Evolutionary conservation across 2,329 filamentous ascomycete genomes (phyloP).

Genomic region (Cladophialophora bantiana): DNA sequence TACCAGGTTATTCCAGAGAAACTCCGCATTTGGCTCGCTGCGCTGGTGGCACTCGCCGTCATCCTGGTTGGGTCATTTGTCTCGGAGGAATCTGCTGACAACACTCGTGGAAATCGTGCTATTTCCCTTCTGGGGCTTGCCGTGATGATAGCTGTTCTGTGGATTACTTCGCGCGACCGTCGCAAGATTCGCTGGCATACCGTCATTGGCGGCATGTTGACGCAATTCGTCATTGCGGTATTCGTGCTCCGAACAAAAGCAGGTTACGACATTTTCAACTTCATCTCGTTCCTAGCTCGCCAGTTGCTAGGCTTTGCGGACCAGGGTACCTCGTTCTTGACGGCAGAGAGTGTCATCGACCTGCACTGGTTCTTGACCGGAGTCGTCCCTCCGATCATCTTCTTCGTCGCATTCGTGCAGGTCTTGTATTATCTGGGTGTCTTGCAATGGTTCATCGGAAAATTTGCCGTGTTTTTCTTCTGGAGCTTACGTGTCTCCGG

Average conservation of each 20-base stretch:
- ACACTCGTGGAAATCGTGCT: constrained; percentile 79
- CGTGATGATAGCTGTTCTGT: constrained; percentile 73
- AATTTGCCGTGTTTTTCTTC: constrained; percentile 91
- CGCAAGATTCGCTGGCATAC: constrained; percentile 71
- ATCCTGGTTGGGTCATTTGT: constrained; percentile 81
- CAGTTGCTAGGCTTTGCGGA: constrained; percentile 77
- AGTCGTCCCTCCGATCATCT: constrained; percentile 91
- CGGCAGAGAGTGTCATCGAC: constrained; percentile 54
- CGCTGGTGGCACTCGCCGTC: constrained; percentile 68
- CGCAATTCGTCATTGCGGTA: constrained; percentile 85
- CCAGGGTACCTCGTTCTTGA: constrained; percentile 77
- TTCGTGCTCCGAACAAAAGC: constrained; percentile 83
- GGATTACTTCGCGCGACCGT: constrained; percentile 73
- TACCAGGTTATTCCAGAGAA: constrained; percentile 71
- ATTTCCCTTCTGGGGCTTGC: constrained; percentile 79
- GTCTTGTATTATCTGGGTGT: constrained; percentile 81
- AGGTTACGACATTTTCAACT: constrained; percentile 90
- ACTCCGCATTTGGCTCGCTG: constrained; percentile 69
- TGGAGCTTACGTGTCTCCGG: constrained; percentile 87
- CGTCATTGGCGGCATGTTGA: constrained; percentile 85
- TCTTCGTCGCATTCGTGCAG: constrained; percentile 93
- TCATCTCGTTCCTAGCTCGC: constrained; percentile 77
- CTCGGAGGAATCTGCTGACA: constrained; percentile 73
- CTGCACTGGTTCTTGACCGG: constrained; percentile 73
- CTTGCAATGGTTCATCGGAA: constrained; percentile 87